Conservation (phyloP, 768 basidiomycete species). For the Pluteus cervinus region DNA sequence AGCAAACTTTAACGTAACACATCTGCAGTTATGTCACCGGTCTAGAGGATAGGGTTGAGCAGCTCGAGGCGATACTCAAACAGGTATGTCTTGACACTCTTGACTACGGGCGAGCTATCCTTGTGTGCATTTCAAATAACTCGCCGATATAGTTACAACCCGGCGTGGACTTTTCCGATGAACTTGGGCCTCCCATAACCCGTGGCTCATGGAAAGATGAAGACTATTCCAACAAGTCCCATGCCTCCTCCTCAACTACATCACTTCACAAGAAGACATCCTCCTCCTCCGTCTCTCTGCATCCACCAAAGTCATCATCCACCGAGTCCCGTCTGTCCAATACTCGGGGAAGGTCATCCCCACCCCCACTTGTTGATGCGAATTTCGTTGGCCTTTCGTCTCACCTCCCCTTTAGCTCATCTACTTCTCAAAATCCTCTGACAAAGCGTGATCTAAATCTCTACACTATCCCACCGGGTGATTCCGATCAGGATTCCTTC, state of each 20-base stretch:
- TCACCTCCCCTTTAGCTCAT: no score
- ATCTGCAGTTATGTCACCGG: conserved; percentile 45
- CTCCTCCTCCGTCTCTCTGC: conserved; percentile 1
- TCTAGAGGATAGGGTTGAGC: conserved; percentile 55
- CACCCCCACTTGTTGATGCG: neutral
- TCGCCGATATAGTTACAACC: conserved; percentile 48
- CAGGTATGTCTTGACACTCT: conserved; percentile 29
- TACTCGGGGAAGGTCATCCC: neutral
- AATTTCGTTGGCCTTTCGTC: no score
- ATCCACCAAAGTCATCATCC: conserved; percentile 1
- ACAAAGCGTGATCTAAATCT: no score
- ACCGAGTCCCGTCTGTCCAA: neutral
- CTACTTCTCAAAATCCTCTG: no score
- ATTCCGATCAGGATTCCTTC: conserved; percentile 8
- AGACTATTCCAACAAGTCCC: conserved; percentile 1
- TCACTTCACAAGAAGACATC: conserved; percentile 2
- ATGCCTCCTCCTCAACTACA: neutral
- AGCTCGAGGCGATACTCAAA: conserved; percentile 46
- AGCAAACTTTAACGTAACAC: neutral
- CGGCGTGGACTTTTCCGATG: conserved; percentile 51
- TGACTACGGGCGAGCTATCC: neutral
- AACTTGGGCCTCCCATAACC: conserved; percentile 55
- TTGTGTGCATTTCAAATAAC: conserved; percentile 2
- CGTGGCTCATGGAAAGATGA: conserved; percentile 59
- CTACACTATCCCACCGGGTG: no score